These are phyloP conservation scores for Dipteronia sinensis DNA, from an alignment of 345 rosid genomes.

Conservation along the genomic window DNA sequence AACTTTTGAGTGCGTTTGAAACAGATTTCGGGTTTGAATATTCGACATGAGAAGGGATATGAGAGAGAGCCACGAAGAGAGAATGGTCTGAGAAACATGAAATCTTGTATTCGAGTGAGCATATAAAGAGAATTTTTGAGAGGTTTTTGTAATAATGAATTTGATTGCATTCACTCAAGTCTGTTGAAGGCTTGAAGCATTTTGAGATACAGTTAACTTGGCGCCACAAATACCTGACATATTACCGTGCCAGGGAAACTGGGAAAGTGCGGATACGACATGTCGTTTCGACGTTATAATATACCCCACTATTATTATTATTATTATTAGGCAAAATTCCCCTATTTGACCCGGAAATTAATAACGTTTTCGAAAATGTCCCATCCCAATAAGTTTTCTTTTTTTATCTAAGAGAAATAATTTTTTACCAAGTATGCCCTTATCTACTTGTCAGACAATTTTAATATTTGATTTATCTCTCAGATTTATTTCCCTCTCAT, in stretches of 20 bases:
- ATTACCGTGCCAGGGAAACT: not conserved
- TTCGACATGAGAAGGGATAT: slow-evolving; percentile 26
- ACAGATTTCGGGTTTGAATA: slow-evolving; percentile 20
- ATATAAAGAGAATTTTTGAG: slow-evolving; percentile 7
- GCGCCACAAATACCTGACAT: not conserved
- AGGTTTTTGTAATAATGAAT: not conserved
- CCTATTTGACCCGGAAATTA: no score
- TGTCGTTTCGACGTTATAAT: not conserved
- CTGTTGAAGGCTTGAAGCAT: not conserved
- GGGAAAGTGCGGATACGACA: no score
- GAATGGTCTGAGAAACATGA: slow-evolving; percentile 36
- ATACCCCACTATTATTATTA: no score
- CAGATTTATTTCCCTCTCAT: no score
- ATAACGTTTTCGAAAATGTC: no score
- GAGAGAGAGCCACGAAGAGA: slow-evolving; percentile 36
- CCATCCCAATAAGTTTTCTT: no score
- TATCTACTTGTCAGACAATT: no score
- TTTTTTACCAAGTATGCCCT: no score
- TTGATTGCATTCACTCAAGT: not conserved
- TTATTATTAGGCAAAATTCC: no score
- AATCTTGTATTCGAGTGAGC: slow-evolving; percentile 18
- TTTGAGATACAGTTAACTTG: not conserved
- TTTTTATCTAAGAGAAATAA: no score
- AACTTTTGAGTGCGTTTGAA: slow-evolving; percentile 19
- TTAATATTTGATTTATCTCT: no score